These are phyloP conservation scores for Malassezia obtusa DNA, from an alignment of 1,284 basidiomycete genomes.

Conservation along the genomic window DNA sequence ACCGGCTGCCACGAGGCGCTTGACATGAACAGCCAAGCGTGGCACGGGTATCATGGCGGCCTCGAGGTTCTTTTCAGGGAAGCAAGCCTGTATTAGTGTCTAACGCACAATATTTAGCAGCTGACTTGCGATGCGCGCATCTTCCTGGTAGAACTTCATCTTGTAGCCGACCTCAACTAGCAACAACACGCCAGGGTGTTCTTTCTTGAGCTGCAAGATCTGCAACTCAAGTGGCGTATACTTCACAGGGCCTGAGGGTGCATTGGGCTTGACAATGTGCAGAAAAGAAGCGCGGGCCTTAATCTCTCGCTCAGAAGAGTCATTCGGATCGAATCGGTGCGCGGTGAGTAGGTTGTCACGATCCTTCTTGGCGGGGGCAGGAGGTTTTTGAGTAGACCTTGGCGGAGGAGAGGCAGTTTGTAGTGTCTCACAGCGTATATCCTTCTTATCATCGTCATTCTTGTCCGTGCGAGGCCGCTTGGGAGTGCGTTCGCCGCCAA, in stretches of 20 bases:
- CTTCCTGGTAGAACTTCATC: constrained; percentile 72
- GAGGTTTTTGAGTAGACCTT: not conserved
- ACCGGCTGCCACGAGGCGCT: constrained; percentile 70
- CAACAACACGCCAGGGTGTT: constrained; percentile 63
- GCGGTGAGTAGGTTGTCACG: not conserved
- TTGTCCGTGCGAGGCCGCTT: not conserved
- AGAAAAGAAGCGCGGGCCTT: not conserved
- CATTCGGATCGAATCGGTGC: not conserved
- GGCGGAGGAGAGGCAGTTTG: no score
- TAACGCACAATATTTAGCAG: constrained; percentile 61
- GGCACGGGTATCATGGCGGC: constrained; percentile 74
- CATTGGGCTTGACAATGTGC: not conserved
- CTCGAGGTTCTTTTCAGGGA: constrained; percentile 66
- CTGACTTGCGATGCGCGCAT: constrained; percentile 72
- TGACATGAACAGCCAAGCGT: constrained; percentile 69
- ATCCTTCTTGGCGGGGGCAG: not conserved
- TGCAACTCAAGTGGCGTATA: constrained; percentile 52
- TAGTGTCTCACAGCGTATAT: not conserved
- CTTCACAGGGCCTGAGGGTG: constrained; percentile 26
- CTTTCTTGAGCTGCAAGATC: constrained; percentile 34
- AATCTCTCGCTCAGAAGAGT: not conserved
- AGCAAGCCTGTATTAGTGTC: constrained; percentile 53
- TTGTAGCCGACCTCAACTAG: constrained; percentile 60
- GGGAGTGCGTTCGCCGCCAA: not conserved
- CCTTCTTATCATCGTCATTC: not conserved